phyloP scores from a whole-genome alignment of 1,284 basidiomycete genomes.

The Termitomyces sp. region DNA sequence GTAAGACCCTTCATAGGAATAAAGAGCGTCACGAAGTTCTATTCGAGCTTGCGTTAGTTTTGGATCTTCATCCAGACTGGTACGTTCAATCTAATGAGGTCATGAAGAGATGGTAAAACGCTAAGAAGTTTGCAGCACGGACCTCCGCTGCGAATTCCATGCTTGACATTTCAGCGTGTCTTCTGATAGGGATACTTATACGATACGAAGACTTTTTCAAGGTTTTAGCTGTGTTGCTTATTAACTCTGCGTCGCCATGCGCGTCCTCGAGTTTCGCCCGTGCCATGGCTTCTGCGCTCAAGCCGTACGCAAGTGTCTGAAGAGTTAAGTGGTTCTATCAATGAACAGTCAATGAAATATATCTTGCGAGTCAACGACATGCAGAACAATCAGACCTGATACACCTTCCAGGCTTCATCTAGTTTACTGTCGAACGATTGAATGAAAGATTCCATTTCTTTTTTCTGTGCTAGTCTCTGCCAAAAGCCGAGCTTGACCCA shows the following conservation, averaged over 20 bases:
- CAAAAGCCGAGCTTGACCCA: background rate
- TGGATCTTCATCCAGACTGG: background rate
- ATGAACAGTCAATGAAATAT: background rate
- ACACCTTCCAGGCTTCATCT: background rate
- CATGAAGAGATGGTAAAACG: background rate
- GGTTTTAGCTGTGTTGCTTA: background rate
- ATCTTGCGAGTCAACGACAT: background rate
- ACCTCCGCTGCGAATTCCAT: background rate
- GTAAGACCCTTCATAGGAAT: background rate
- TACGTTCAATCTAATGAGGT: background rate
- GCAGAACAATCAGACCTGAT: background rate
- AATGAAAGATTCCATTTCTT: background rate
- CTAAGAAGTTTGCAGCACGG: background rate
- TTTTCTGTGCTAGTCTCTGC: background rate
- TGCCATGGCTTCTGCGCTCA: background rate
- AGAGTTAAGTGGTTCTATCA: background rate
- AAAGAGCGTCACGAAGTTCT: background rate
- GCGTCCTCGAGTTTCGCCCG: background rate
- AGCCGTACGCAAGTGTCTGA: background rate
- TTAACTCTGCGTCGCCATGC: background rate
- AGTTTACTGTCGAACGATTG: background rate
- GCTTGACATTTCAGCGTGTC: background rate
- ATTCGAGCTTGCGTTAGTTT: background rate
- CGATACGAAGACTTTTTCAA: background rate
- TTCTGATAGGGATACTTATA: background rate